phyloP scores from a whole-genome alignment of 345 rosid species.

The Arabidopsis arenosa region DNA sequence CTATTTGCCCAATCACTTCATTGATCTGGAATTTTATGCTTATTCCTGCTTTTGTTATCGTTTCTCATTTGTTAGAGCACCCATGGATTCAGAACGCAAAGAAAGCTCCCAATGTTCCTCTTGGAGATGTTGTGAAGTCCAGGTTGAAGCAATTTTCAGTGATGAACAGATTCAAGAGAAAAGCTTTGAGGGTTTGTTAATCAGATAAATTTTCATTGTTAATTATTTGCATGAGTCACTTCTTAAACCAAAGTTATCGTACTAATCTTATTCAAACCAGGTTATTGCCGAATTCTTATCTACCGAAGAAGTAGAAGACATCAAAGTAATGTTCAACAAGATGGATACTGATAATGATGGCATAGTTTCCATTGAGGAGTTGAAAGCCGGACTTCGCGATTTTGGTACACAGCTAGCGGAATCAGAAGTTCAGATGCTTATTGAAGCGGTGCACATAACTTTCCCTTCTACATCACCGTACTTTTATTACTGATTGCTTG shows the following conservation, averaged over 20 bases:
- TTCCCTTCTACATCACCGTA: slow-evolving; percentile 27
- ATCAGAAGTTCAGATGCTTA: slow-evolving; percentile 93
- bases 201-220: slow-evolving; percentile 15
- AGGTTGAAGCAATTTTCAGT: slow-evolving; percentile 97
- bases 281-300: slow-evolving; percentile 98
- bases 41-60: slow-evolving; percentile 10
- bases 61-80: slow-evolving; percentile 65
- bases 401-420: slow-evolving; percentile 88
- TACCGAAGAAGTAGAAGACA: slow-evolving; percentile 85
- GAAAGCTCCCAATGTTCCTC: slow-evolving; percentile 95
- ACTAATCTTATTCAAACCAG: slow-evolving; percentile 47
- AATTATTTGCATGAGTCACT: neutral
- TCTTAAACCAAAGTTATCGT: slow-evolving; percentile 24
- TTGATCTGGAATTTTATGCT: slow-evolving; percentile 11
- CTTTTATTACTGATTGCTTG: slow-evolving; percentile 5
- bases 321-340: slow-evolving; percentile 92
- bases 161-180: slow-evolving; percentile 99
- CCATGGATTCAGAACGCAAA: slow-evolving; percentile 98
- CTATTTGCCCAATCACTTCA: slow-evolving; percentile 17
- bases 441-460: slow-evolving; percentile 84
- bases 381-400: slow-evolving; percentile 84
- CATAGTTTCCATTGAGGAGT: slow-evolving; percentile 80
- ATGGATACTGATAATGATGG: slow-evolving; percentile 95
- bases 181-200: slow-evolving; percentile 91
- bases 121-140: slow-evolving; percentile 97